These are phyloP conservation scores for Fusarium dlaminii DNA, from an alignment of 2,329 filamentous ascomycete genomes.

Conservation along the genomic window DNA sequence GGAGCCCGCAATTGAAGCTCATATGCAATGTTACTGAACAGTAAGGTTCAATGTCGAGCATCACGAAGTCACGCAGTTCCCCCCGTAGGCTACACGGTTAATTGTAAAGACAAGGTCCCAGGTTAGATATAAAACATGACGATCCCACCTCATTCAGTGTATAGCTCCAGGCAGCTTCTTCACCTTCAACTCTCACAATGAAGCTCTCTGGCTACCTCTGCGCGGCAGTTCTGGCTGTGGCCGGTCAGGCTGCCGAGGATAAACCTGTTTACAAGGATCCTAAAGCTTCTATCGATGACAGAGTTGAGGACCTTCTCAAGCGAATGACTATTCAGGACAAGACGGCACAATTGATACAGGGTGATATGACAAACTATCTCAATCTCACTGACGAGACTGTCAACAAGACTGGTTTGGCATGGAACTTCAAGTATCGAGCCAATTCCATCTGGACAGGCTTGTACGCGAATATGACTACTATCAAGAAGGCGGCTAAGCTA, in stretches of 20 bases:
- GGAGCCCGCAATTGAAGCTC: background rate
- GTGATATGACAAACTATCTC: conserved; percentile 79
- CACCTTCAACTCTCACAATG: conserved; percentile 35
- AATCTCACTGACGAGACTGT: conserved; percentile 72
- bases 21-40: conserved; percentile 1
- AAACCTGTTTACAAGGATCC: conserved; percentile 70
- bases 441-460: conserved; percentile 79
- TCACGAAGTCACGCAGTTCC: background rate
- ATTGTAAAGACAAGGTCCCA: conserved; percentile 19
- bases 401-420: conserved; percentile 72
- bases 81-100: conserved; percentile 27
- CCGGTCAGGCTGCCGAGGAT: conserved; percentile 39
- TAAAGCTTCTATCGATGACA: conserved; percentile 67
- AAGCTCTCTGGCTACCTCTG: conserved; percentile 42
- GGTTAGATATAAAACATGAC: conserved; percentile 17
- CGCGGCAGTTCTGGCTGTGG: conserved; percentile 37
- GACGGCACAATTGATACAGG: conserved; percentile 73
- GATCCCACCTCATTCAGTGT: conserved; percentile 4
- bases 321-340: conserved; percentile 82
- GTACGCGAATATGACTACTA: conserved; percentile 69
- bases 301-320: conserved; percentile 73
- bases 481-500: conserved; percentile 69
- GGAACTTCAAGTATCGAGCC: conserved; percentile 72
- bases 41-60: background rate
- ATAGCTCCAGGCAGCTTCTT: conserved; percentile 8